phyloP scores from a whole-genome alignment of 2,329 filamentous ascomycete genomes.

The Apiospora rasikravindrae region DNA sequence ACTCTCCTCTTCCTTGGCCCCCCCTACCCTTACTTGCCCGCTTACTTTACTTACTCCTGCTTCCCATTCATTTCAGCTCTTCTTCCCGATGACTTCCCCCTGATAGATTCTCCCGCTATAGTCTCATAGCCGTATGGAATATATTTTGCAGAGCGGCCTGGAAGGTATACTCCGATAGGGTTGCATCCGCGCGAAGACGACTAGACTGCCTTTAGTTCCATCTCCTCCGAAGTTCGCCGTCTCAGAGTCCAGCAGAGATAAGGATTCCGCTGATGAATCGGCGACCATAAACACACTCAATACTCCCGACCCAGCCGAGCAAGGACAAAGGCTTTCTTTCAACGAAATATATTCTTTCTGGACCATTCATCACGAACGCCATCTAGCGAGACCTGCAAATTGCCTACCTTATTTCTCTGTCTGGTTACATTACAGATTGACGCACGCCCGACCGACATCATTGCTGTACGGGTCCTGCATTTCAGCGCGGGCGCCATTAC shows the following conservation, averaged over 20 bases:
- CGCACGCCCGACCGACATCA: constrained; percentile 13
- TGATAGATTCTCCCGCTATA: neutral
- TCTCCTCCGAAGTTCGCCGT: constrained; percentile 13
- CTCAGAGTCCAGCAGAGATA: constrained; percentile 11
- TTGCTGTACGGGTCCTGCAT: constrained; percentile 17
- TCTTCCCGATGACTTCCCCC: neutral
- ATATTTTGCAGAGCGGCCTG: neutral
- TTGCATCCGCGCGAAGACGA: neutral
- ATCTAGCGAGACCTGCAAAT: neutral
- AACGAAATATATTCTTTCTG: neutral
- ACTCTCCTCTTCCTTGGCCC: neutral
- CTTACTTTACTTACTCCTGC: neutral
- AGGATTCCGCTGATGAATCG: constrained; percentile 10
- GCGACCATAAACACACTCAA: neutral
- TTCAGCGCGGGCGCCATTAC: constrained; percentile 12
- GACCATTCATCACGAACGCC: neutral
- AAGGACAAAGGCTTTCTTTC: constrained; percentile 4
- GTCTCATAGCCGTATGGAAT: neutral
- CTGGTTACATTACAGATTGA: constrained; percentile 18
- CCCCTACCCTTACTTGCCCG: neutral
- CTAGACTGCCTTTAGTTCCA: neutral
- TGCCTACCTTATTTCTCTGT: neutral
- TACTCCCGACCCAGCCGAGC: neutral
- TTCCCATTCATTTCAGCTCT: neutral
- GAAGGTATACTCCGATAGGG: constrained; percentile 8